Conservation (phyloP, 2,329 filamentous ascomycete genomes). For the Penicillium sp. region DNA sequence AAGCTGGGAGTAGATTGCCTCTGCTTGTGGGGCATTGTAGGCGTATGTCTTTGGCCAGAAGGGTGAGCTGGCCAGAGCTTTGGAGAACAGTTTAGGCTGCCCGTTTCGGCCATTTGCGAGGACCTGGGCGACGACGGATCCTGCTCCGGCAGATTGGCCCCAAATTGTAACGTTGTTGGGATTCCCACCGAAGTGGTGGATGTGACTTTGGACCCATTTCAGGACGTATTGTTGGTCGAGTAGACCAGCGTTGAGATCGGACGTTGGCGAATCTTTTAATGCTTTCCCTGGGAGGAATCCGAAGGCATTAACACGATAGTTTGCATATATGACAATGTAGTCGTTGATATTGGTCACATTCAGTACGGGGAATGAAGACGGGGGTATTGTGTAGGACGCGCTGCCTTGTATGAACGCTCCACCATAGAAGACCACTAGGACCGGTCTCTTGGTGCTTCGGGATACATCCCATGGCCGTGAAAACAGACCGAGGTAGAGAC, state of each 20-base stretch:
- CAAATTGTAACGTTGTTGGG: constrained; percentile 55
- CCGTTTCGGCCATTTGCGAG: constrained; percentile 51
- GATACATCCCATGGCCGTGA: constrained; percentile 56
- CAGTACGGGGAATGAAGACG: constrained; percentile 59
- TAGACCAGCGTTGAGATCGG: constrained; percentile 56
- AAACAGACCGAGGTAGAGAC: constrained; percentile 63
- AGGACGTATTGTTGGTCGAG: constrained; percentile 57
- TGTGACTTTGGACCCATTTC: constrained; percentile 57
- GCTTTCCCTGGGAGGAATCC: constrained; percentile 56
- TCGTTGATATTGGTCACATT: constrained; percentile 57
- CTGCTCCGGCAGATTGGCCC: constrained; percentile 60
- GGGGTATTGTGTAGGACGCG: constrained; percentile 58
- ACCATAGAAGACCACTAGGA: constrained; percentile 63
- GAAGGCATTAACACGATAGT: constrained; percentile 61
- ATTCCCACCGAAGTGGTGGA: constrained; percentile 58
- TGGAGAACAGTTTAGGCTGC: constrained; percentile 50
- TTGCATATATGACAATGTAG: constrained; percentile 55
- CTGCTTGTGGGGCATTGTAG: constrained; percentile 54
- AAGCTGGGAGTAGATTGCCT: constrained; percentile 53
- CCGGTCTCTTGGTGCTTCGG: constrained; percentile 49
- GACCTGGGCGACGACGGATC: constrained; percentile 40
- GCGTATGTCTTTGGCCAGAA: constrained; percentile 63
- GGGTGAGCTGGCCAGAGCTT: constrained; percentile 55
- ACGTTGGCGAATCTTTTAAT: constrained; percentile 45
- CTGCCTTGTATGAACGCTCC: constrained; percentile 63